phyloP scores from a whole-genome alignment of 805 yeast genomes.

The Spencermartinsiella europaea region DNA sequence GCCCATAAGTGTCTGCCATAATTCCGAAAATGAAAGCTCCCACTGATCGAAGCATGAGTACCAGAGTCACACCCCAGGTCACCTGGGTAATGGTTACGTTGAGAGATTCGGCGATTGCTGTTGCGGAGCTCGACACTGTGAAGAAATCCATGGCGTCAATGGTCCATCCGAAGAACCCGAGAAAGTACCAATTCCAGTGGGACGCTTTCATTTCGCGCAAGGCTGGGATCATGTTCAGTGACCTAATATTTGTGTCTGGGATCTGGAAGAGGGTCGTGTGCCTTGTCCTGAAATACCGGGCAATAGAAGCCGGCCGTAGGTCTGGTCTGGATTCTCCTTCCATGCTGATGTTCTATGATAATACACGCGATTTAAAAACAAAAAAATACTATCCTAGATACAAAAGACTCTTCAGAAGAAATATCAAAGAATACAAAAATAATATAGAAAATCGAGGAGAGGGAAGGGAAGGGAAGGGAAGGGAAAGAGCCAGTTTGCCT shows the following conservation, averaged over 20 bases:
- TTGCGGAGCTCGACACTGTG: conserved; percentile 49
- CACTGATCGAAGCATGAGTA: conserved; percentile 62
- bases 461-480: too few relatives aligned
- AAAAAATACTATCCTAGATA: too few relatives aligned
- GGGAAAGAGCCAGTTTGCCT: too few relatives aligned
- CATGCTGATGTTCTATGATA: too few relatives aligned
- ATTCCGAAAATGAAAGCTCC: conserved; percentile 67
- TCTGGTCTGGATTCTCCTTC: conserved; percentile 7
- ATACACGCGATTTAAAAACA: too few relatives aligned
- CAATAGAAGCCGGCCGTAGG: conserved; percentile 1
- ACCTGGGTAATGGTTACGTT: conserved; percentile 42
- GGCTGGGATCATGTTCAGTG: conserved; percentile 56
- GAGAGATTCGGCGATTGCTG: conserved; percentile 46
- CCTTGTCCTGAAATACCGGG: conserved; percentile 10
- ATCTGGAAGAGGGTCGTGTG: conserved; percentile 13
- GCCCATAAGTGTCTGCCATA: conserved; percentile 53
- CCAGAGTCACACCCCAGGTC: conserved; percentile 69
- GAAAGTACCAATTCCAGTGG: conserved; percentile 55
- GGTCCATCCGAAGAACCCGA: conserved; percentile 62
- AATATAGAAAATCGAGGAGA: too few relatives aligned
- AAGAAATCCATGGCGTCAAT: conserved; percentile 70
- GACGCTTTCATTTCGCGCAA: conserved; percentile 41
- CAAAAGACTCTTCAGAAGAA: too few relatives aligned
- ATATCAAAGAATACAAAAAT: too few relatives aligned
- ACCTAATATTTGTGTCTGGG: conserved; percentile 5